Conservation (phyloP, 345 rosid genomes). For the Atalantia buxifolia region DNA sequence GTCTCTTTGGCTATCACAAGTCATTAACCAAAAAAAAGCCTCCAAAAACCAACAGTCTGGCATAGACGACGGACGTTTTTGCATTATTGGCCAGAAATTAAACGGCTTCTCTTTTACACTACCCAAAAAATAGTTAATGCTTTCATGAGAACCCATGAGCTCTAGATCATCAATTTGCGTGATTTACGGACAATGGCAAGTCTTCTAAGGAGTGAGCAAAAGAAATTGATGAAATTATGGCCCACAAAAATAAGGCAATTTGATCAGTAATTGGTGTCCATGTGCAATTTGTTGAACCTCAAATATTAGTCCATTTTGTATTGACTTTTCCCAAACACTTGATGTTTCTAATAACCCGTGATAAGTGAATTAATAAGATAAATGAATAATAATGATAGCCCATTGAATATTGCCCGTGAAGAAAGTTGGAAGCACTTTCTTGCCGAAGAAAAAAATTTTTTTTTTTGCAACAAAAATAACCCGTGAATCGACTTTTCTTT, state of each 20-base stretch:
- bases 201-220: not conserved
- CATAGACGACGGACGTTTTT: not conserved
- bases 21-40: not conserved
- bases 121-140: not conserved
- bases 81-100: not conserved
- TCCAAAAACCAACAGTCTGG: not conserved
- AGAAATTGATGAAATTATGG: constrained; percentile 11
- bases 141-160: not conserved
- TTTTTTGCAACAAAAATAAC: not conserved
- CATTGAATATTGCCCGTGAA: not conserved
- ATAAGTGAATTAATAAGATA: not conserved
- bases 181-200: constrained; percentile 19
- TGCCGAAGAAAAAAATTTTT: not conserved
- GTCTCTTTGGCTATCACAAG: not conserved
- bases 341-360: constrained; percentile 4
- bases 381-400: not conserved
- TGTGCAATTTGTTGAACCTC: constrained; percentile 15
- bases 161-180: constrained; percentile 3
- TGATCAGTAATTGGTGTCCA: constrained; percentile 12
- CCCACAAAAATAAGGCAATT: constrained; percentile 1
- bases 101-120: not conserved
- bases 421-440: constrained; percentile 2
- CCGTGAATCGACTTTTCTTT: constrained; percentile 8
- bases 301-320: not conserved
- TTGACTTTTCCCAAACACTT: constrained; percentile 6